Conservation (phyloP, 2,329 filamentous ascomycete genomes). For the Byssoonygena ceratinophila region DNA sequence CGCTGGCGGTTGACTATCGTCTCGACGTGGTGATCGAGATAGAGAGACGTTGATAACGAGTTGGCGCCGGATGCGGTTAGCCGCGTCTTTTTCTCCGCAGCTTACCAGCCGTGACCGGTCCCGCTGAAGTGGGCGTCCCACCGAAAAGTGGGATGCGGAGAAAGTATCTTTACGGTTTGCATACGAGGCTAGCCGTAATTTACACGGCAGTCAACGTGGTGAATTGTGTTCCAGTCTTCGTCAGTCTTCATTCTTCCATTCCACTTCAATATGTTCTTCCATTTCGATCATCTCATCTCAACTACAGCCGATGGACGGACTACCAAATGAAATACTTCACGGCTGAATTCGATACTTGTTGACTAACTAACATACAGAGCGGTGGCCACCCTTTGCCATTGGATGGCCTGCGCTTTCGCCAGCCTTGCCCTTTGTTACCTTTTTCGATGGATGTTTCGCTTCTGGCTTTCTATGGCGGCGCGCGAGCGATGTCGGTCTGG, state of each 20-base stretch:
- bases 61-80: not conserved
- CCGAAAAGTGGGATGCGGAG: slow-evolving; percentile 1
- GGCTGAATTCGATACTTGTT: no score
- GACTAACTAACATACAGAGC: slow-evolving; percentile 17
- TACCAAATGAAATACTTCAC: no score
- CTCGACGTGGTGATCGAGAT: not conserved
- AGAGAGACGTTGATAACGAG: not conserved
- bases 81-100: slow-evolving; percentile 10
- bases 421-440: slow-evolving; percentile 2
- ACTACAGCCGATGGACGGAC: no score
- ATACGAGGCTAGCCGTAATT: slow-evolving; percentile 6
- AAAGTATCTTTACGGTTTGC: slow-evolving; percentile 1
- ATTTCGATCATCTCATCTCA: no score
- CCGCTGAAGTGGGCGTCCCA: not conserved
- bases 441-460: not conserved
- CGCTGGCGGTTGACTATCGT: not conserved
- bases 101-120: slow-evolving; percentile 11
- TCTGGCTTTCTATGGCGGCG: slow-evolving; percentile 27
- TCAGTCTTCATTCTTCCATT: no score
- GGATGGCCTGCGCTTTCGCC: not conserved
- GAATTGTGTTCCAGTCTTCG: no score
- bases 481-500: slow-evolving; percentile 31
- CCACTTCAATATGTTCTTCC: no score
- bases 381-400: slow-evolving; percentile 18
- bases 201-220: not conserved